phyloP scores from a whole-genome alignment of 2,329 filamentous ascomycete genomes.

The Ophiostoma triangulosporum region DNA sequence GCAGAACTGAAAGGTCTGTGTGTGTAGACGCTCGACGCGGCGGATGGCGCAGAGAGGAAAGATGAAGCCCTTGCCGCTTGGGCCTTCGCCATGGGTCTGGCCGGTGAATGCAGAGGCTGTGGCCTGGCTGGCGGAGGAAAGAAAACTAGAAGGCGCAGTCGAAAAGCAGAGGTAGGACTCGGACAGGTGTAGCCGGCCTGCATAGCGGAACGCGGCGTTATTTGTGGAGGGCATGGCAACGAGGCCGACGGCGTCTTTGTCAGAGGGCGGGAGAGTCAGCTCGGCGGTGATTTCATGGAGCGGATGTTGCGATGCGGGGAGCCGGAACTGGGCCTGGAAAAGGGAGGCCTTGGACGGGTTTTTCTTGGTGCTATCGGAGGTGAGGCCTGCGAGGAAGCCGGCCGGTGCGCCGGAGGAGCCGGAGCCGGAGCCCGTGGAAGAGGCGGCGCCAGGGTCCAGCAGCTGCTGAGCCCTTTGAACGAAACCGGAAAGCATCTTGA shows the following conservation, averaged over 20 bases:
- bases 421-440: background rate
- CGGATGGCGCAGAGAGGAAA: slow-evolving; percentile 85
- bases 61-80: slow-evolving; percentile 90
- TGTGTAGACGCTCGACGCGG: slow-evolving; percentile 83
- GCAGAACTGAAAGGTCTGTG: slow-evolving; percentile 80
- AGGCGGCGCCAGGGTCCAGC: slow-evolving; percentile 70
- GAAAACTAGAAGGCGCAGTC: slow-evolving; percentile 78
- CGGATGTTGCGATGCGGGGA: slow-evolving; percentile 82
- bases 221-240: slow-evolving; percentile 21
- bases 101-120: slow-evolving; percentile 79
- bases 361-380: slow-evolving; percentile 44
- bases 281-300: slow-evolving; percentile 95
- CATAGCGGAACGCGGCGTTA: slow-evolving; percentile 70
- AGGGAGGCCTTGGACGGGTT: slow-evolving; percentile 83
- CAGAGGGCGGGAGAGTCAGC: slow-evolving; percentile 58
- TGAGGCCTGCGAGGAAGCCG: slow-evolving; percentile 28
- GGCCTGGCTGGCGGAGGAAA: slow-evolving; percentile 63
- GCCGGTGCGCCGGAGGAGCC: slow-evolving; percentile 11
- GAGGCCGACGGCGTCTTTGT: slow-evolving; percentile 19
- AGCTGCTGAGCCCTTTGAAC: slow-evolving; percentile 93
- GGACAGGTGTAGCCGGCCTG: slow-evolving; percentile 83
- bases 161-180: slow-evolving; percentile 96
- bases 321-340: slow-evolving; percentile 92
- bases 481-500: slow-evolving; percentile 53
- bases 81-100: slow-evolving; percentile 83